Conservation (phyloP, 2,329 filamentous ascomycete species). For the Arthrinium puccinioides region DNA sequence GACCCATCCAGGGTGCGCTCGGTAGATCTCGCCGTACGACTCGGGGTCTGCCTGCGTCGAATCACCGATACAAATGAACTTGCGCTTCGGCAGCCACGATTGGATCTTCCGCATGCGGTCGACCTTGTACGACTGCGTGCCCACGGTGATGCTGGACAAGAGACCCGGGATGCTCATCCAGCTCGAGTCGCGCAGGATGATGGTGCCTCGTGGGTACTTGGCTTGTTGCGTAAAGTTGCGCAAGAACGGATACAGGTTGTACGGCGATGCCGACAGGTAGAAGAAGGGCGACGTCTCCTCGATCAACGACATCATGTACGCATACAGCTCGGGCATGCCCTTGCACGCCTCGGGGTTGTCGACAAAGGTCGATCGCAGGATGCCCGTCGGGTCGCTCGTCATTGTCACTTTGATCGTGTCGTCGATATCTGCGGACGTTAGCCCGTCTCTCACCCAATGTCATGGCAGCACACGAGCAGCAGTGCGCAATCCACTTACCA, state of each 20-base stretch:
- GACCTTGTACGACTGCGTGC: conserved; percentile 81
- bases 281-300: conserved; percentile 68
- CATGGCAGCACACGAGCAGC: no score
- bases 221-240: conserved; percentile 58
- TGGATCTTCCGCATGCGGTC: conserved; percentile 72
- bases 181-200: conserved; percentile 77
- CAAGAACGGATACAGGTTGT: conserved; percentile 88
- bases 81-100: conserved; percentile 68
- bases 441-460: no score
- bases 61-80: conserved; percentile 81
- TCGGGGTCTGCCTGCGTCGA: conserved; percentile 90
- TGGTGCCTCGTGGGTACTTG: conserved; percentile 68
- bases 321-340: conserved; percentile 83
- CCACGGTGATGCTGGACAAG: conserved; percentile 69
- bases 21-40: conserved; percentile 72
- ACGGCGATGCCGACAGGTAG: conserved; percentile 89
- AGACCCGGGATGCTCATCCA: conserved; percentile 82
- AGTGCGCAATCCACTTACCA: conserved; percentile 36
- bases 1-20: conserved; percentile 67
- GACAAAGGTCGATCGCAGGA: conserved; percentile 77
- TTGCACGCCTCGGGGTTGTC: conserved; percentile 62
- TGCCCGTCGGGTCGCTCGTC: conserved; percentile 72
- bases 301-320: conserved; percentile 48
- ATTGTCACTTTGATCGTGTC: conserved; percentile 92
- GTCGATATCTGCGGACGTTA: conserved; percentile 62